Evolutionary conservation across 352 stramenopile species (phyloP).

Genomic region (Globisporangium viniferum): DNA sequence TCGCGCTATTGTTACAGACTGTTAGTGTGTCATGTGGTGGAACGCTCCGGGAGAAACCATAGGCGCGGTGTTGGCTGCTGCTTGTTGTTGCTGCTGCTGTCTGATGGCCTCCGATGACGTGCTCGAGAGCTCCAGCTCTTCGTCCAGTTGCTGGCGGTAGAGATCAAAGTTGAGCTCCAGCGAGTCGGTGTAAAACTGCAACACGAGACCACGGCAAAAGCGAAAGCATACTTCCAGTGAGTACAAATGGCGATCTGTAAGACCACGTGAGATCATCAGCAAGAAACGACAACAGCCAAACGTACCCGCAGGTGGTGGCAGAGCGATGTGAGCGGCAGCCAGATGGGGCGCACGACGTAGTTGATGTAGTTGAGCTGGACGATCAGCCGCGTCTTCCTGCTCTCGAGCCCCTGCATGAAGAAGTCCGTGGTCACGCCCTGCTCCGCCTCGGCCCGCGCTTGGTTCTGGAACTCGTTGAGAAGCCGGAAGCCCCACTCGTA

Average conservation of each 20-base stretch:
- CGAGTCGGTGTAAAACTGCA: slow-evolving; percentile 61
- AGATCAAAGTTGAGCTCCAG: slow-evolving; percentile 67
- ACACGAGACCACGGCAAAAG: neutral
- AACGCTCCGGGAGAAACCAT: neutral
- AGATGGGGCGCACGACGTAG: slow-evolving; percentile 75
- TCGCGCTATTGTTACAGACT: neutral
- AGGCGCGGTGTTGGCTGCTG: neutral
- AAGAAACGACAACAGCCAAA: neutral
- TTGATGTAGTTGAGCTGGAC: slow-evolving; percentile 77
- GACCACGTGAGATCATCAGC: neutral
- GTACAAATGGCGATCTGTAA: neutral
- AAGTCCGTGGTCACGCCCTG: slow-evolving; percentile 50
- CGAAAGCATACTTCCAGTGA: neutral
- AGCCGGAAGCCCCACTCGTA: slow-evolving; percentile 57
- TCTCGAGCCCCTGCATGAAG: slow-evolving; percentile 71
- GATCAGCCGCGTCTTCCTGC: slow-evolving; percentile 44
- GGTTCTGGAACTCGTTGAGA: slow-evolving; percentile 70
- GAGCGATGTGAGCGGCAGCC: slow-evolving; percentile 55
- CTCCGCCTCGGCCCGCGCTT: slow-evolving; percentile 51
- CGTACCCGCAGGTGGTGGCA: slow-evolving; percentile 55
- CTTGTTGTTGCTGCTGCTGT: neutral
- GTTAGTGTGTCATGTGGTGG: neutral
- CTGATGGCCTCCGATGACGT: neutral
- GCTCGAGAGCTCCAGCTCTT: slow-evolving; percentile 18
- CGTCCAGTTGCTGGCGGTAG: slow-evolving; percentile 40